A percentile compares a stretch with the other conserved stretches of the same genome.
phyloP scores from a whole-genome alignment of 208 protist genomes.

The Trichomonas gallinae region DNA sequence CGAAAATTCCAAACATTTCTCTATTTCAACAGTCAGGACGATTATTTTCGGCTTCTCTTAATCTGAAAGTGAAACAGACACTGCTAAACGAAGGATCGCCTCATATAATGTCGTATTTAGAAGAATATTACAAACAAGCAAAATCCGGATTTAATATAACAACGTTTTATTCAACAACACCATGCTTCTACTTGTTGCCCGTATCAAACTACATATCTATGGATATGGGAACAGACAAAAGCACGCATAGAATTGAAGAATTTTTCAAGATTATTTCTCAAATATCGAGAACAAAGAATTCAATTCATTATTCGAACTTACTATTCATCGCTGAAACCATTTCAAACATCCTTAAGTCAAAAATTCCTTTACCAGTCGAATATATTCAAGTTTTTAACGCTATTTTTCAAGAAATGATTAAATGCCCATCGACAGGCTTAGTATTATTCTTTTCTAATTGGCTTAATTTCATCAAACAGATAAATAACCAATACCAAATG shows the following conservation, averaged over 20 bases:
- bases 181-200: neutral
- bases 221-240: neutral
- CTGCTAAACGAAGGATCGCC: neutral
- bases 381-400: neutral
- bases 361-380: neutral
- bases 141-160: neutral
- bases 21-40: neutral
- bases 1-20: neutral
- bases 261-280: neutral
- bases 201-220: neutral
- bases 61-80: neutral
- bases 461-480: neutral
- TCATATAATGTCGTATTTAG: neutral
- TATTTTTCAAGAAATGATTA: neutral
- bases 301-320: neutral
- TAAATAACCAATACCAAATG: neutral
- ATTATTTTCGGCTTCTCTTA: neutral
- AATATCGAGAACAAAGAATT: neutral
- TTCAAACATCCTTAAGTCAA: neutral
- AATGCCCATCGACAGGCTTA: neutral
- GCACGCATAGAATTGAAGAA: neutral
- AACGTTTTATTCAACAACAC: neutral
- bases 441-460: neutral
- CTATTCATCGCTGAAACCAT: neutral
- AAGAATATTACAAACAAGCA: neutral